Evolutionary conservation across 2,329 filamentous ascomycete species (phyloP), one percentile per base, ranked within the genome.

Genomic region (Calonectria fujianensis): DNA sequence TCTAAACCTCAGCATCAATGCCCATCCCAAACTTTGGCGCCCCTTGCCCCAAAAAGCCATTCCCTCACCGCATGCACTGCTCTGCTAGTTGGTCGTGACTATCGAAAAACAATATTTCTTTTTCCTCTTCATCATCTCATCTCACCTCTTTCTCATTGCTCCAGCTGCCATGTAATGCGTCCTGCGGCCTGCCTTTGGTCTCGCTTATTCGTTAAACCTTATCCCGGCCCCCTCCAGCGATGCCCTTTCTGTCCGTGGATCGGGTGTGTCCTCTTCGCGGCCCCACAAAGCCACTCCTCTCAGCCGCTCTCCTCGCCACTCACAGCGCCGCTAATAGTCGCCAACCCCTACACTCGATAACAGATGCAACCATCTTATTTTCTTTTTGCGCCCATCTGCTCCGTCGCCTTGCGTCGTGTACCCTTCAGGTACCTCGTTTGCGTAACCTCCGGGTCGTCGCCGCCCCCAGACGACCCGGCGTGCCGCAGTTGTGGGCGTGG

Each of bases 371-470:
- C 65, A 64, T 41, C 18, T 39, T 57, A 24, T 37, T 41, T 41
- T 27, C 29, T 37, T 45, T 39, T 29, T 16, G 51, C 13, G 20
- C 24, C n/a, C 45, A 27, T 50, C 59, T 48, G 8, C 59, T 29
- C 29, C 59, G 35, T 65, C 39, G 35, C 57, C 57, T 39, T 61
- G 57, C 57, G 37, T 63, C 61, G 20, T 31, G 72, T 70, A 70
- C 31, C 67, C 10, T 35, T 35, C 16, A 63, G 37, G 67, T 74
- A 70, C 61, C 71, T 57, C 35, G 45, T 45, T 41, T 69, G 50
- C 65, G 61, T 39, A 37, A 27, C 51, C 70, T 29, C 39, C 73
- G 73, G 73, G 64, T 75, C 73, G 73, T 75, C 73, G 73, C 73
- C 39, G 16, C 35, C 57, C 57, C 57, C 65, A 66, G 65, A 51